Evolutionary conservation across 23 red algal species (phyloP).

Genomic region (Porphyridium purpureum): DNA sequence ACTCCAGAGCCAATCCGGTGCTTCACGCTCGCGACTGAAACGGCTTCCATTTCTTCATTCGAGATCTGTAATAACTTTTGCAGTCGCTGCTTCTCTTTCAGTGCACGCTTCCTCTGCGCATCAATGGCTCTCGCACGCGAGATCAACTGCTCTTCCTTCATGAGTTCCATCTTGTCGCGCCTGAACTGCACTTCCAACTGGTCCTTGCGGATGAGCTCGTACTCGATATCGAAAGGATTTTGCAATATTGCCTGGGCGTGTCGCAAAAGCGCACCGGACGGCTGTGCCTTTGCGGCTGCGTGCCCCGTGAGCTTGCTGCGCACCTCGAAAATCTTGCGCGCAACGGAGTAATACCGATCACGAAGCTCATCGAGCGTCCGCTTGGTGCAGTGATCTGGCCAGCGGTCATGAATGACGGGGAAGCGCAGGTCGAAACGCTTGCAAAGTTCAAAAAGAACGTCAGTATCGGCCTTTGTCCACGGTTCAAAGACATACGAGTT

Average conservation of each 20-base stretch:
- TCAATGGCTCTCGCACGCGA: conserved; percentile 67
- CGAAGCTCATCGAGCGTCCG: conserved; percentile 67
- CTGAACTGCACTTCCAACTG: conserved; percentile 57
- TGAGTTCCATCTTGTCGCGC: conserved; percentile 46
- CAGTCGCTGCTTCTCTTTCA: conserved; percentile 64
- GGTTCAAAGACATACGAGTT: background rate
- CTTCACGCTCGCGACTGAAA: no score
- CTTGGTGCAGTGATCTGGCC: conserved; percentile 22
- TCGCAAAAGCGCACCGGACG: conserved; percentile 27
- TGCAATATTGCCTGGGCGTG: conserved; percentile 59
- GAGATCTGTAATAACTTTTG: conserved; percentile 54
- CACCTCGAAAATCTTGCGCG: conserved; percentile 34
- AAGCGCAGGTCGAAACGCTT: conserved; percentile 60
- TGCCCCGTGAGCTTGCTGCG: background rate
- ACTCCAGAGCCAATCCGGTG: no score
- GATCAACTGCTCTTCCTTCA: conserved; percentile 69
- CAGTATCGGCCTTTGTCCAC: conserved; percentile 82
- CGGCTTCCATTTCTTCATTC: no score
- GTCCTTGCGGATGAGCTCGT: conserved; percentile 74
- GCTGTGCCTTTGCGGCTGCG: background rate
- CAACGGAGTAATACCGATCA: conserved; percentile 82
- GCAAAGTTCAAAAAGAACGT: conserved; percentile 48
- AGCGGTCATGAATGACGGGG: conserved; percentile 69
- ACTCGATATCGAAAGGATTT: conserved; percentile 93
- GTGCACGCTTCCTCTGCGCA: conserved; percentile 21